These are phyloP conservation scores for Coprinopsis sp. DNA, from an alignment of 768 basidiomycete genomes.

Conservation along the genomic window DNA sequence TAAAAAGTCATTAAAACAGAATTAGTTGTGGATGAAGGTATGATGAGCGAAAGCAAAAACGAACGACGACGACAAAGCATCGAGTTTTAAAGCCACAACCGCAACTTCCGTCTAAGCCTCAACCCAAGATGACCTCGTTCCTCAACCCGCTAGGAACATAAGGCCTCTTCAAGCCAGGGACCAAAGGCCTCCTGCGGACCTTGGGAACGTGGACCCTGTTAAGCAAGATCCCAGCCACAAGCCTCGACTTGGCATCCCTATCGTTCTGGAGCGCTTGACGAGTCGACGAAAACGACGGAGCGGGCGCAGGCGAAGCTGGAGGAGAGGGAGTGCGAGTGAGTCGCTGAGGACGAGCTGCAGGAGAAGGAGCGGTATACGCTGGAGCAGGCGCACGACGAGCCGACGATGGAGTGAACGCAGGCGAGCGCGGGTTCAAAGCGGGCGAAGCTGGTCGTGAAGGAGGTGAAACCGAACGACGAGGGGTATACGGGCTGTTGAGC, in stretches of 20 bases:
- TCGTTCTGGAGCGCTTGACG: constrained; percentile 14
- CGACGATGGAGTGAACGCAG: neutral
- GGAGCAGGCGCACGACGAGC: constrained; percentile 11
- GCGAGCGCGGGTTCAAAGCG: neutral
- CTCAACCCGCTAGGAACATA: constrained; percentile 14
- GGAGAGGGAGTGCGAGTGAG: constrained; percentile 1
- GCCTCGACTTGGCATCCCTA: constrained; percentile 39
- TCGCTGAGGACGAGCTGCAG: constrained; percentile 2
- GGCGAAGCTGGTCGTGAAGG: constrained; percentile 2
- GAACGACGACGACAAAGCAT: too few species aligned
- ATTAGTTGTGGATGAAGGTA: too few species aligned
- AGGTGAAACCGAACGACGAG: constrained; percentile 9
- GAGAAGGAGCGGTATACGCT: neutral
- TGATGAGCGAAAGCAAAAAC: too few species aligned
- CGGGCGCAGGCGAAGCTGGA: neutral
- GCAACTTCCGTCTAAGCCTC: too few species aligned
- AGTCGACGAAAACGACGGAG: constrained; percentile 1
- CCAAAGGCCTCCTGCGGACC: constrained; percentile 37
- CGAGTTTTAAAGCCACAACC: too few species aligned
- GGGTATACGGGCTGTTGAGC: constrained; percentile 1
- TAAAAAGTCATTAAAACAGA: too few species aligned
- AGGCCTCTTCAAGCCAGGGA: constrained; percentile 19
- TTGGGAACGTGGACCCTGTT: constrained; percentile 46
- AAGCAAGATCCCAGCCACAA: constrained; percentile 57
- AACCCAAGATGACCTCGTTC: neutral